Conservation (phyloP, 2,329 filamentous ascomycete genomes). For the Trichoderma asperellum region DNA sequence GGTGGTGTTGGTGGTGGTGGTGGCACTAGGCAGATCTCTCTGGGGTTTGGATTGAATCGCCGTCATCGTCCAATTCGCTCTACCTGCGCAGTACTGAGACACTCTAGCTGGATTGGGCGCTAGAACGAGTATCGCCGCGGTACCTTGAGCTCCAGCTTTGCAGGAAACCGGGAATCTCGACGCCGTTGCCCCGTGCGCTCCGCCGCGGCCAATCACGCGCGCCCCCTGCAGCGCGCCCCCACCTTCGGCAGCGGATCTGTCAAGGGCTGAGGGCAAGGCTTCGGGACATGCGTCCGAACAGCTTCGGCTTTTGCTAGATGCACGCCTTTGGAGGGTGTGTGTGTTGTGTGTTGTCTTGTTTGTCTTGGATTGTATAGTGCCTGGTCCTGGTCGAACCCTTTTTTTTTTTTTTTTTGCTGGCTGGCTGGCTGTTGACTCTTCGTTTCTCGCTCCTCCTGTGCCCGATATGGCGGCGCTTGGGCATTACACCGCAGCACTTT, state of each 20-base stretch:
- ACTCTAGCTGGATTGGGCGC: neutral
- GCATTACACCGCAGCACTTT: neutral
- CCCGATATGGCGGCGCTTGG: neutral
- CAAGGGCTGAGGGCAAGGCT: slow-evolving; percentile 26
- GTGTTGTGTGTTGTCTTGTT: neutral
- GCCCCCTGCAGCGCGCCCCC: neutral
- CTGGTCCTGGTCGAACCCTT: neutral
- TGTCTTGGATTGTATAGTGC: too few relatives aligned
- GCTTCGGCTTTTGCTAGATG: slow-evolving; percentile 11
- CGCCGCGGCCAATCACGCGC: slow-evolving; percentile 13
- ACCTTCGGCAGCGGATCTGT: slow-evolving; percentile 24
- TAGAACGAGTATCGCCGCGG: neutral
- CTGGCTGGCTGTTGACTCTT: too few relatives aligned
- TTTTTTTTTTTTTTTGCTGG: neutral
- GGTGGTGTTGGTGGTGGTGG: neutral
- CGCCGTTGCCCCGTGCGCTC: neutral
- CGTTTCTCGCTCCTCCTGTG: neutral
- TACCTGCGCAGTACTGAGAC: neutral
- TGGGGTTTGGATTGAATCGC: neutral
- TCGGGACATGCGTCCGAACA: slow-evolving; percentile 22
- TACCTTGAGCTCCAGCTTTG: neutral
- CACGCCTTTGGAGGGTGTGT: neutral
- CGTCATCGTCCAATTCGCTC: neutral
- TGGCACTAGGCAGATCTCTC: neutral
- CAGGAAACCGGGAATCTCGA: neutral